Evolutionary conservation across 768 basidiomycete genomes (phyloP).

Genomic region (Strobilomyces dryophilus): DNA sequence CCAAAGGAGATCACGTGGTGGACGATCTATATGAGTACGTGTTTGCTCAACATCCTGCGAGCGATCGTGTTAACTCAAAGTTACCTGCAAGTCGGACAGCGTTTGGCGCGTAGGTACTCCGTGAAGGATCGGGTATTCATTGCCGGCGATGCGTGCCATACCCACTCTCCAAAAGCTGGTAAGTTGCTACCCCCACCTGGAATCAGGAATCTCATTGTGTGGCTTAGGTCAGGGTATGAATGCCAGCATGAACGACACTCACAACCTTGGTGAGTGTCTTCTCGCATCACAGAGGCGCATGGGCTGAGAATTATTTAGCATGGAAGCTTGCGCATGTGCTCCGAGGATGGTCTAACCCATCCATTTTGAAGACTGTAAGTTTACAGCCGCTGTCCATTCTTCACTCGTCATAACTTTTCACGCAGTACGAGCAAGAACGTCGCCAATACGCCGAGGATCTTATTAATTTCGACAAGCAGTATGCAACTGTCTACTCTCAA

Average conservation of each 20-base stretch:
- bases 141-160: conserved; percentile 72
- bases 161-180: conserved; percentile 66
- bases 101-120: conserved; percentile 62
- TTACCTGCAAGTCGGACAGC: conserved; percentile 57
- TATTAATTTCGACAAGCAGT: neutral
- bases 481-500: neutral
- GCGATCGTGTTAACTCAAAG: neutral
- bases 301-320: neutral
- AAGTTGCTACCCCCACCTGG: neutral
- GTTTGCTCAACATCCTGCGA: neutral
- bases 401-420: too few relatives aligned
- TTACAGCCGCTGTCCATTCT: neutral
- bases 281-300: neutral
- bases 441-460: neutral
- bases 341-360: neutral
- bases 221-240: conserved; percentile 68
- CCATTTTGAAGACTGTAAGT: neutral
- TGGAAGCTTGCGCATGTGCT: neutral
- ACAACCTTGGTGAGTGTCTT: conserved; percentile 45
- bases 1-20: conserved; percentile 59
- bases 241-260: conserved; percentile 71
- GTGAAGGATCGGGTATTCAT: conserved; percentile 65
- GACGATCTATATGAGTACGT: conserved; percentile 65
- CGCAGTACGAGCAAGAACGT: neutral
- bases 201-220: neutral